Base-by-base conservation (phyloP, 208 protist genomes). In the Strigomonas culicis region DNA sequence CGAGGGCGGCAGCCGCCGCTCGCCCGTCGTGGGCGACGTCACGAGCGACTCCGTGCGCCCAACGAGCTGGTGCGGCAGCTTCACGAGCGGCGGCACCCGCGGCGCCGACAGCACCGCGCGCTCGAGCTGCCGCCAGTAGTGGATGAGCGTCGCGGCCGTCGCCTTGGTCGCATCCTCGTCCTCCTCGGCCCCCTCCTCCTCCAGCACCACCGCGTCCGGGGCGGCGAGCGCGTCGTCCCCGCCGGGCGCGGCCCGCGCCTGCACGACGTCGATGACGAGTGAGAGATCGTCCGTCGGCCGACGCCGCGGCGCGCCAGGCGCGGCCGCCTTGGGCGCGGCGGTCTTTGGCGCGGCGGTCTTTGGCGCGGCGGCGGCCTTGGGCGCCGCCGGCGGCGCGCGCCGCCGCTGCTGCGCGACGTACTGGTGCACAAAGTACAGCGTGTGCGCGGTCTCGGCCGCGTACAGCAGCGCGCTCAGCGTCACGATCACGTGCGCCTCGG, bases 81-180 rank as follows among this genome's bases (percentile, higher is more conserved):
- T 2, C 4, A 25, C 21, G 27, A 28, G 52, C 52, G 32, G 52
- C n/a, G 52, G 27, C 28, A 39, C 27, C 19, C 44, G 36, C 19
- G 59, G 59, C 43, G 59, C 36, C 25, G 10, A 8, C 47, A 65
- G 21, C 8, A 65, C 46, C 43, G 59, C 27, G 15, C 46, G 39
- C 59, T 65, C 59, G 11, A 65, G 19, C 44, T 65, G 59, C 8
- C 30, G 4, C 59, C 59, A 65, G 44, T 65, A 65, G 3, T 55
- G 59, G 19, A 65, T 43, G 7, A 65, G 36, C 8, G 46, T 24
- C 21, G 6, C 43, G 4, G 59, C 2, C 1, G 53, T 44, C n/a
- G 53, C 27, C 27, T 34, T 27, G 46, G 41, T 46, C 4, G 13
- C 44, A 7, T 7, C 7, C 30, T 61, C 34, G 17, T 43, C 34